These are phyloP conservation scores for Aspergillus sclerotioniger DNA, from an alignment of 495 filamentous ascomycete genomes.

Conservation along the genomic window DNA sequence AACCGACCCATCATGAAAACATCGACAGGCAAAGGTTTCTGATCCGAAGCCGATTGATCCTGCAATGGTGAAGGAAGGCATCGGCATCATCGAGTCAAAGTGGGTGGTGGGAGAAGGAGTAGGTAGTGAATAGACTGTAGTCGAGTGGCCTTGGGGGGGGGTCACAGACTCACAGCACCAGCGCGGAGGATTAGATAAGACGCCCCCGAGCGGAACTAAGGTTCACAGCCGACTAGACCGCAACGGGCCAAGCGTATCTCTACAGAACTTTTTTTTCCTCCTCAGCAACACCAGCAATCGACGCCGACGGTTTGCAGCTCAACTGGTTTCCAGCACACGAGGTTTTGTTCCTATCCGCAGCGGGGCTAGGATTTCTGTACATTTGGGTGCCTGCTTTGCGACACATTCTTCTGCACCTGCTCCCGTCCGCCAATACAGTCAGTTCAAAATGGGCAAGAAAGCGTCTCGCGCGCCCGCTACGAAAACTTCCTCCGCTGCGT, in stretches of 20 bases:
- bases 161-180: neutral
- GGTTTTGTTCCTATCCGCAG: conserved; percentile 21
- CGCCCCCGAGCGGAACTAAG: conserved; percentile 12
- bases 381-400: conserved; percentile 3
- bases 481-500: conserved; percentile 49
- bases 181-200: conserved; percentile 42
- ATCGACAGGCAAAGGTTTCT: too few species aligned
- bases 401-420: conserved; percentile 5
- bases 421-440: conserved; percentile 6
- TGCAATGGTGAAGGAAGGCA: too few species aligned
- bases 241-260: conserved; percentile 35
- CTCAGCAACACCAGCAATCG: conserved; percentile 32
- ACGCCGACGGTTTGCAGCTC: conserved; percentile 34
- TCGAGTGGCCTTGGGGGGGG: too few species aligned
- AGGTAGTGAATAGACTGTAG: neutral
- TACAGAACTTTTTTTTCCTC: conserved; percentile 52
- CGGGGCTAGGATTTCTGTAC: conserved; percentile 10
- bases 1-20: too few species aligned
- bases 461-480: conserved; percentile 41
- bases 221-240: conserved; percentile 26
- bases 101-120: neutral
- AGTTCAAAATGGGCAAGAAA: conserved; percentile 51
- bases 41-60: too few species aligned
- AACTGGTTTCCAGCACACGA: conserved; percentile 24
- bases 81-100: too few species aligned